These are phyloP conservation scores for Myriosclerotinia duriaeana DNA, from an alignment of 2,329 filamentous ascomycete genomes.

Conservation along the genomic window DNA sequence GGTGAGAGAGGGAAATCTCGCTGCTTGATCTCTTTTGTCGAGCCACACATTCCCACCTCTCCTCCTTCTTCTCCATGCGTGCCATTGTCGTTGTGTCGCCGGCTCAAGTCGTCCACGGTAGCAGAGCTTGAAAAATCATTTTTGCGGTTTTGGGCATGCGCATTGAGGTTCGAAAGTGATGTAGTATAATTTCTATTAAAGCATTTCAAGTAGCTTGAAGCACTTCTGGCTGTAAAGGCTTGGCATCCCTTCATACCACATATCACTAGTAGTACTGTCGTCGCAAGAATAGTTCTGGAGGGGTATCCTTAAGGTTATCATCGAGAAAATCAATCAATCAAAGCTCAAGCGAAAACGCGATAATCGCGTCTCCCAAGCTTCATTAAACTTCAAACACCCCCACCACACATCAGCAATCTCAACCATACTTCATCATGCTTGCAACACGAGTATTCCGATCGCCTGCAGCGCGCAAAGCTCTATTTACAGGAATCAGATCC, in stretches of 20 bases:
- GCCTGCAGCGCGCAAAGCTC: slow-evolving; percentile 32
- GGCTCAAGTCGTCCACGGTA: neutral
- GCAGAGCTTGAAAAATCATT: neutral
- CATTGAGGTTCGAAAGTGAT: neutral
- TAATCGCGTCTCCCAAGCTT: slow-evolving; percentile 28
- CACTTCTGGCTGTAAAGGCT: slow-evolving; percentile 30
- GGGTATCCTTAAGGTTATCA: slow-evolving; percentile 3
- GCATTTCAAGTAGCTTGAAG: slow-evolving; percentile 17
- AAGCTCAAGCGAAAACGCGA: slow-evolving; percentile 25
- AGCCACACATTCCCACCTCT: neutral
- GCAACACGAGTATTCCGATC: slow-evolving; percentile 33
- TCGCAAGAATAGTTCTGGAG: neutral
- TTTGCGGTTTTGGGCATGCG: neutral
- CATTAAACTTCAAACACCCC: neutral
- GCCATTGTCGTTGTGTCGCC: neutral
- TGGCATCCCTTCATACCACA: slow-evolving; percentile 38
- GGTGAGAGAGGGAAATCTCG: slow-evolving; percentile 48
- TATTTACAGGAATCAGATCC: slow-evolving; percentile 30
- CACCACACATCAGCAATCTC: slow-evolving; percentile 1
- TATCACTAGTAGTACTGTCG: slow-evolving; percentile 13
- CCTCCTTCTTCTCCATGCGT: neutral
- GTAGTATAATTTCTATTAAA: slow-evolving; percentile 7
- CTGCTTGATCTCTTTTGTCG: slow-evolving; percentile 12
- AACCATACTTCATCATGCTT: slow-evolving; percentile 32
- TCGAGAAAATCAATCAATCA: slow-evolving; percentile 13